Evolutionary conservation across 2,329 filamentous ascomycete genomes (phyloP), one percentile per base, ranked within the genome.

Genomic region (Calonectria pauciramosa): DNA sequence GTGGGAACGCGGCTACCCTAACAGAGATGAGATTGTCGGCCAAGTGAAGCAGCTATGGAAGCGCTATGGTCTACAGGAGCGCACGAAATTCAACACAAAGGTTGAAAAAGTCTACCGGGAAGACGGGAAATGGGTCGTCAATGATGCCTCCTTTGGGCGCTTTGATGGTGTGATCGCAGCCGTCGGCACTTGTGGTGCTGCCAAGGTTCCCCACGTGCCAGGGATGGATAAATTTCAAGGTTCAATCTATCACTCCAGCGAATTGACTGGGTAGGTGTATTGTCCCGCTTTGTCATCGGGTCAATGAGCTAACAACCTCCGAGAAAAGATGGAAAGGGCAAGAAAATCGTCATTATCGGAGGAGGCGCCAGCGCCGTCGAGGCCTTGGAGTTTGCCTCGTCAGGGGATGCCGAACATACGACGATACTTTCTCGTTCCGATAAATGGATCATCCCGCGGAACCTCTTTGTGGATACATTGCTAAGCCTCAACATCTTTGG

Each of bases 361-460:
- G 94, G 94, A 9, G 95, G 95, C 2, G 95, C 95, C 18, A 95
- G 93, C 69, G 95, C 95, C 3, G 93, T 97, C 6, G 95, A 97
- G 83, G 94, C 94, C 0, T 88, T 97, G 32, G 95, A 97, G 81
- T 97, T 95, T 79, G 94, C 94, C 1, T 90, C 93, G 14, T 87
- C 91, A 16, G 90, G 92, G 52, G 89, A 92, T 5, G 95, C 94
- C 0, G 86, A 87, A 10, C 92, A 95, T 80, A 93, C 93, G 0
- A 93, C 92, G 71, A 92, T 97, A 36, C 89, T 97, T 13, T 92
- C 95, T 0, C 90, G 95, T 28, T 94, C 92, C 18, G 94, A 96
- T 79, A 97, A 96, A 83, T 96, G 94, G 95, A 95, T 97, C 76
- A 96, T 96, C 68, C 95, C 95, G 0, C 90, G 95, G 11, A 97